Evolutionary conservation across 163 green algal species (phyloP).

Genomic region (Coccomyxa subellipsoidea): DNA sequence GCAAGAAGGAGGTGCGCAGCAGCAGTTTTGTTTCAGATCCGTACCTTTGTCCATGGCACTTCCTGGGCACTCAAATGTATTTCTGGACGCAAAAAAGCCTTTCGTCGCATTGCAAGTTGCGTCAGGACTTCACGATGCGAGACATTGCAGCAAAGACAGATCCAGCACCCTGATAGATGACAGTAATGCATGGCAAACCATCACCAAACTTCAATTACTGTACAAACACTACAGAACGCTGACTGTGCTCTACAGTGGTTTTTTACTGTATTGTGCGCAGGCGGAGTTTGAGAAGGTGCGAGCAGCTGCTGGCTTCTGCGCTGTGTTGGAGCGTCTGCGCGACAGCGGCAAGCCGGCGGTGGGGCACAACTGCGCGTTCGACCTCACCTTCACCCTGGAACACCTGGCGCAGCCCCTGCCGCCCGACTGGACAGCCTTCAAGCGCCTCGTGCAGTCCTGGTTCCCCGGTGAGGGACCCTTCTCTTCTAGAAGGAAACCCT

Average conservation of each 20-base stretch:
- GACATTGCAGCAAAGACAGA: too few species aligned
- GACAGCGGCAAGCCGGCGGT: conserved; percentile 60
- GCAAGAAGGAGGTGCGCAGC: conserved; percentile 11
- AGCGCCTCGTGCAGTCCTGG: conserved; percentile 40
- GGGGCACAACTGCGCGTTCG: conserved; percentile 76
- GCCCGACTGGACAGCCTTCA: conserved; percentile 58
- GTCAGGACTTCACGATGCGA: too few species aligned
- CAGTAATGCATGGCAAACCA: too few species aligned
- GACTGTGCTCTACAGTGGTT: too few species aligned
- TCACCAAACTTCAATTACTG: too few species aligned
- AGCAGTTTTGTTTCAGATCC: background rate
- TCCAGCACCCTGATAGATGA: too few species aligned
- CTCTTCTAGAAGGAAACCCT: too few species aligned
- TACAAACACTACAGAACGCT: too few species aligned
- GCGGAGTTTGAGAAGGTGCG: conserved; percentile 14
- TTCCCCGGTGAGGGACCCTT: conserved; percentile 13
- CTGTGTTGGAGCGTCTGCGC: conserved; percentile 64
- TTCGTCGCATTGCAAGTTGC: too few species aligned
- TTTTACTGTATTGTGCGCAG: background rate
- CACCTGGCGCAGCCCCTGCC: conserved; percentile 61
- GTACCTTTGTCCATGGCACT: background rate
- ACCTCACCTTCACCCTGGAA: conserved; percentile 66
- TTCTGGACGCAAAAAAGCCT: too few species aligned
- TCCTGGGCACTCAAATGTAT: too few species aligned
- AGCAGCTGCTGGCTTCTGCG: conserved; percentile 47